Conservation (phyloP, 306 rosid genomes). For the Comarum palustre region DNA sequence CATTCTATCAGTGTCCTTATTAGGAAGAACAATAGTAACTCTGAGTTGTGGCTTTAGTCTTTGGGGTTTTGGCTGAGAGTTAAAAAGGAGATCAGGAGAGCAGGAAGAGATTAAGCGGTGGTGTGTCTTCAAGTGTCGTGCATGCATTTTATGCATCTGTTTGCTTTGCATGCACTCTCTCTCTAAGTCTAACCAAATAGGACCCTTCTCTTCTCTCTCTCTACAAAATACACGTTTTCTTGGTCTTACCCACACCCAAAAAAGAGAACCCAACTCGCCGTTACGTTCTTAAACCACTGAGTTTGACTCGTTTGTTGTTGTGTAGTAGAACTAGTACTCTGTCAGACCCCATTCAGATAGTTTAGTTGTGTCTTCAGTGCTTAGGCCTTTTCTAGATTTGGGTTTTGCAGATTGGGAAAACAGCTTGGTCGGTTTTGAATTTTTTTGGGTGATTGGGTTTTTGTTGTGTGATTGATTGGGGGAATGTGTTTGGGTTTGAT, state of each 20-base stretch:
- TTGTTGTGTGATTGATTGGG: background rate
- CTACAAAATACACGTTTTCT: slow-evolving; percentile 40
- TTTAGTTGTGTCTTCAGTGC: background rate
- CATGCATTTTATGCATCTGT: slow-evolving; percentile 92
- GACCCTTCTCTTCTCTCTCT: slow-evolving; percentile 20
- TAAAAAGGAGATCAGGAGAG: slow-evolving; percentile 10
- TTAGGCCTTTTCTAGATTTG: slow-evolving; percentile 23
- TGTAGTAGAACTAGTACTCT: background rate
- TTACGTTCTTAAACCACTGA: slow-evolving; percentile 21
- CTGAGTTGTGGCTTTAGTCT: background rate
- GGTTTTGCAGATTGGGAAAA: slow-evolving; percentile 16
- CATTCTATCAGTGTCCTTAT: slow-evolving; percentile 28
- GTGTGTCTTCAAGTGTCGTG: slow-evolving; percentile 91
- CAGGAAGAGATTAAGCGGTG: slow-evolving; percentile 48
- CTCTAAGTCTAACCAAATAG: slow-evolving; percentile 31
- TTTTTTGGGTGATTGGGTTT: background rate
- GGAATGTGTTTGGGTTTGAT: background rate
- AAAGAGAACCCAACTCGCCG: slow-evolving; percentile 30
- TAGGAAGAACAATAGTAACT: background rate
- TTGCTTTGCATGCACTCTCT: slow-evolving; percentile 90
- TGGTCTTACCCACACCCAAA: slow-evolving; percentile 33
- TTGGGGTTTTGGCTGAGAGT: background rate
- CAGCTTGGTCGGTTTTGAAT: slow-evolving; percentile 14
- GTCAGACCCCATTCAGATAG: slow-evolving; percentile 9
- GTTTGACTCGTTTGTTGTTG: slow-evolving; percentile 31